Base-by-base conservation (phyloP, 2,329 filamentous ascomycete genomes). In the Tolypocladium pustulatum region DNA sequence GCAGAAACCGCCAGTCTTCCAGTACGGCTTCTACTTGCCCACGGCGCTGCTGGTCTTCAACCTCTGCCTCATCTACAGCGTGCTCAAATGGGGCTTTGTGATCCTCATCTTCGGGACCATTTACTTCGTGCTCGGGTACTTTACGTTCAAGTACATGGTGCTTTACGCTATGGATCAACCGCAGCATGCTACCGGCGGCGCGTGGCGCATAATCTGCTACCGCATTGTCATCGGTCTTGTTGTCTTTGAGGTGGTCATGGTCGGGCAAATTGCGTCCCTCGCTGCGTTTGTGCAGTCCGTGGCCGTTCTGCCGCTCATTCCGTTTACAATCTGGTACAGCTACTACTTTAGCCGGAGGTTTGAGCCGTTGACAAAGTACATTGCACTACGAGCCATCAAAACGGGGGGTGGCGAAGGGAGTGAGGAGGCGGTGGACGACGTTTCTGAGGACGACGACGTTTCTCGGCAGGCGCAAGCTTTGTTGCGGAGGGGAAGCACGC, bases 161-260 rank as follows among this genome's bases (percentile, higher is more conserved):
- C 80, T 99, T 5, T 99, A 99, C 72, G 91, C 94, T 37, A 99
- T 99, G 94, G 92, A 97, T 67, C 93, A 97, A 71, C 89, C 91
- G 20, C 91, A 95, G 68, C 91, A 96, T 69, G 91, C 91, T 20
- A 97, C 93, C 0, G 95, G 95, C 25, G 86, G 88, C 61, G 91
- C 92, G 5, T 99, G 94, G 94, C 88, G 89, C 55, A 96, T 99
- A 82, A 96, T 99, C 62, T 96, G 91, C 74, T 91, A 94, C 68
- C 89, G 94, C 40, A 82, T 97, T 60, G 84, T 97, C 58, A 77
- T 97, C 30, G 94, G 94, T 1, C 75, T 97, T 12, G 75, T 95
- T 3, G 84, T 97, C 49, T 97, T 97, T 68, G 91, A 99, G 72
- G 74, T 96, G 27, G 91, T 94, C 54, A 94, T 96, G 81, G 87